Base-by-base conservation (phyloP, 176 grass and related monocot genomes). In the Carex parvula region DNA sequence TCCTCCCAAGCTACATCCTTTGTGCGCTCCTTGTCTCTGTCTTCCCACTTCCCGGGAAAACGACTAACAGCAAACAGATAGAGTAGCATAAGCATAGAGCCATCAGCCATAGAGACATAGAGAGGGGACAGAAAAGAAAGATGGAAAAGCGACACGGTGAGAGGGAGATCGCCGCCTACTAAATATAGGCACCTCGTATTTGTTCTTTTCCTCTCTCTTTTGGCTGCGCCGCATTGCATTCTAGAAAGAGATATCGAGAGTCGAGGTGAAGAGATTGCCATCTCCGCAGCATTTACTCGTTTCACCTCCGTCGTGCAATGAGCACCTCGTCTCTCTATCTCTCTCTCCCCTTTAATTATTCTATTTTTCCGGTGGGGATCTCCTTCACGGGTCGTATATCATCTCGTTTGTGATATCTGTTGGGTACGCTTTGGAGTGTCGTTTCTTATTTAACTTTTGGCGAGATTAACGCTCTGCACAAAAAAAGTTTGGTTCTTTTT, bases 31-130 rank as follows among this genome's bases (percentile, higher is more conserved):
- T 21, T 60, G 54, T 84, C 65, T 71, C 18, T 59, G 64, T 85
- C 83, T 75, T 85, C 69, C 83, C 69, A 77, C 83, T 50, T 85
- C 44, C 83, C 29, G 83, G 83, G 46, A 76, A 62, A 75, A 75
- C 50, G 46, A 37, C 50, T 26, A 71, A 70, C 18, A 54, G 22
- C 21, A 44, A 44, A 80, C 30, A 10, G 77, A 26, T 37, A 54
- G 54, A 68, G 26, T 32, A 55, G 44, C 71, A 58, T 8, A 2
- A 64, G 61, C 44, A 84, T n/a, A 70, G 82, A 71, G 26, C 26
- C 26, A 26, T 26, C 26, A 1, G 64, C 37, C 37, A 39, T 39
- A 39, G 37, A 39, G 5, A 39, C 37, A 39, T 39, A 70, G 82
- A 71, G 64, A 73, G 21, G 24, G n/a, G 24, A 70, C 41, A 68